Percentiles rank a stretch among this genome's conserved stretches.
phyloP scores from a whole-genome alignment of 2,329 filamentous ascomycete genomes.

The Aspergillus ibericus region DNA sequence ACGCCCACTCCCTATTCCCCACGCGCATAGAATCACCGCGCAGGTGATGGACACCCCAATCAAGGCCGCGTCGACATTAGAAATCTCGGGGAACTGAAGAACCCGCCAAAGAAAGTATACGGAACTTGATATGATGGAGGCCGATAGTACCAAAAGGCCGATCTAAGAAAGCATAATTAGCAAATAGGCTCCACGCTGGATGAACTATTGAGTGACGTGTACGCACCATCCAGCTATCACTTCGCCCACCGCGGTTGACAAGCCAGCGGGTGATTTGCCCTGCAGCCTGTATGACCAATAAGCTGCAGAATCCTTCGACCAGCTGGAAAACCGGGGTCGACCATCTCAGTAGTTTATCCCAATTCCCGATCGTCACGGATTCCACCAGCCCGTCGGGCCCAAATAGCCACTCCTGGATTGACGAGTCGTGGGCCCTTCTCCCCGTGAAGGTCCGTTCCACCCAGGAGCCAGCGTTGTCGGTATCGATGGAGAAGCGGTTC shows the following conservation, averaged over 20 bases:
- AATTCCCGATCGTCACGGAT: conserved; percentile 74
- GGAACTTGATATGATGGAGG: conserved; percentile 87
- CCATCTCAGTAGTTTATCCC: conserved; percentile 86
- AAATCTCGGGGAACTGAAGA: conserved; percentile 87
- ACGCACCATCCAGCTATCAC: conserved; percentile 94
- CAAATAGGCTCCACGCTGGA: not conserved
- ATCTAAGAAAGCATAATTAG: conserved; percentile 59
- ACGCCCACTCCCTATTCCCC: conserved; percentile 89
- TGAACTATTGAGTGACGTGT: not conserved
- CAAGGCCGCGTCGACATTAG: conserved; percentile 85
- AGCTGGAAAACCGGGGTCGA: conserved; percentile 94
- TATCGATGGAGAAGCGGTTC: conserved; percentile 91
- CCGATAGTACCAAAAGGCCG: conserved; percentile 79
- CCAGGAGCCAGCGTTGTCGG: conserved; percentile 68
- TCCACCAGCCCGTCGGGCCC: conserved; percentile 82
- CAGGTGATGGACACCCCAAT: conserved; percentile 93
- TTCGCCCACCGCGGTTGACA: conserved; percentile 81
- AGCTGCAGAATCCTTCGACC: conserved; percentile 91
- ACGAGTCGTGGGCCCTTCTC: conserved; percentile 62
- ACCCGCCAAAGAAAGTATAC: conserved; percentile 97
- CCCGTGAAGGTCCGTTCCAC: conserved; percentile 74
- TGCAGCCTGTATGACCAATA: conserved; percentile 90
- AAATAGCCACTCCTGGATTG: conserved; percentile 80
- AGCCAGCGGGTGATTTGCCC: conserved; percentile 94
- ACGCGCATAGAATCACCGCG: conserved; percentile 86